A percentile compares a stretch with the other conserved stretches of the same genome.
Evolutionary conservation across 306 rosid genomes (phyloP).

Genomic region (Rubus parviflorus): DNA sequence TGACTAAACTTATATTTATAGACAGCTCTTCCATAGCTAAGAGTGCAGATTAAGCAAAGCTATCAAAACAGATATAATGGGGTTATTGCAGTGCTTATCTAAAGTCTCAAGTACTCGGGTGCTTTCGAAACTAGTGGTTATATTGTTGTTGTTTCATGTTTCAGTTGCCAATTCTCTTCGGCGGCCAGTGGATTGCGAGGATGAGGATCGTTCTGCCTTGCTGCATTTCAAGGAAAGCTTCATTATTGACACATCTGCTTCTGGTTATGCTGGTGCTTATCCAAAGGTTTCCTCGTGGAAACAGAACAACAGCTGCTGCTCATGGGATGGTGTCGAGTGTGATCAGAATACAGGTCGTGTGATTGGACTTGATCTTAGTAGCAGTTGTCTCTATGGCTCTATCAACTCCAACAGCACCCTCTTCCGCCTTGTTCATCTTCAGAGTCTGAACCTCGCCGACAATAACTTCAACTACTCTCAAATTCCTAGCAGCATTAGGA

Average conservation of each 20-base stretch:
- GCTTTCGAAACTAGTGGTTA: not conserved
- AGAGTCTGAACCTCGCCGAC: not conserved
- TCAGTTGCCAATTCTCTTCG: not conserved
- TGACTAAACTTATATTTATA: not conserved
- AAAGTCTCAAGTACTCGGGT: not conserved
- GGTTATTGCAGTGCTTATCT: not conserved
- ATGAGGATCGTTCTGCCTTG: conserved; percentile 10
- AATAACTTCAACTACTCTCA: conserved; percentile 12
- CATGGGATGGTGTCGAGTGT: conserved; percentile 19
- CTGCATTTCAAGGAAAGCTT: conserved; percentile 25
- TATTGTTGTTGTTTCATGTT: not conserved
- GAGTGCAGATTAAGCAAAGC: not conserved
- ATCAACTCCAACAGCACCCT: conserved; percentile 3
- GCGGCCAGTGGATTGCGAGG: conserved; percentile 7
- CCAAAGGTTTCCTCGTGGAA: conserved; percentile 16
- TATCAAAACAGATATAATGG: not conserved
- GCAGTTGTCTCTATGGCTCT: conserved; percentile 14
- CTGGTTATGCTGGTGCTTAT: not conserved
- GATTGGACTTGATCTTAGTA: conserved; percentile 8
- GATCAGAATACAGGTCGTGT: not conserved
- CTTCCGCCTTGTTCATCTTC: conserved; percentile 1
- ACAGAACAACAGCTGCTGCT: conserved; percentile 8
- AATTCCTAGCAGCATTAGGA: not conserved
- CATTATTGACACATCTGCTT: not conserved
- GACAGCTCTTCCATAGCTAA: not conserved